Evolutionary conservation across 2,329 filamentous ascomycete species (phyloP).

Genomic region (Allantophomopsis cytisporea): DNA sequence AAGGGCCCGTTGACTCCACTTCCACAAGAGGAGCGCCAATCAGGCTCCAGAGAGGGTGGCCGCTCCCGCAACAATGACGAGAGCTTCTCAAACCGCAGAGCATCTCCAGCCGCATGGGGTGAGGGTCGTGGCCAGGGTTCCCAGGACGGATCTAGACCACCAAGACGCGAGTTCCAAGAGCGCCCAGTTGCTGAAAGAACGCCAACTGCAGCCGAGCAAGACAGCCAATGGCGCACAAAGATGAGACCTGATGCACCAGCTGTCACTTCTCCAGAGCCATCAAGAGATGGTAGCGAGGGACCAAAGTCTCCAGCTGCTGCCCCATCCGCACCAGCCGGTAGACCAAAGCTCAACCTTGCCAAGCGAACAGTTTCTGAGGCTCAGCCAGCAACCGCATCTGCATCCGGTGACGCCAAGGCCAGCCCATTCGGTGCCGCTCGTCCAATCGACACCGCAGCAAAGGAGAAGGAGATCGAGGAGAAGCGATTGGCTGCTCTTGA

Average conservation of each 20-base stretch:
- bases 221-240: conserved; percentile 82
- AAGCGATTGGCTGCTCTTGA: conserved; percentile 61
- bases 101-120: conserved; percentile 66
- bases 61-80: conserved; percentile 46
- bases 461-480: conserved; percentile 83
- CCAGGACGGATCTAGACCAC: conserved; percentile 67
- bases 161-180: conserved; percentile 63
- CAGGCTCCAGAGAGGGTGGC: conserved; percentile 40
- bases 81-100: conserved; percentile 45
- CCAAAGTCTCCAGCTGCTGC: conserved; percentile 55
- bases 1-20: conserved; percentile 77
- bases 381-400: conserved; percentile 32
- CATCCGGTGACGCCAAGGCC: conserved; percentile 59
- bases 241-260: conserved; percentile 66
- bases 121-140: conserved; percentile 42
- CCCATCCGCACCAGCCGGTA: conserved; percentile 41
- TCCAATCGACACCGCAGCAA: conserved; percentile 84
- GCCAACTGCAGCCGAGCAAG: conserved; percentile 80
- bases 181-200: conserved; percentile 52
- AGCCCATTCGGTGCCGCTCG: conserved; percentile 89
- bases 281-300: conserved; percentile 62
- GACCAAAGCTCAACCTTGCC: conserved; percentile 75
- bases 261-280: conserved; percentile 47
- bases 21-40: conserved; percentile 34
- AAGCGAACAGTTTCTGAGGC: conserved; percentile 85